phyloP scores from a whole-genome alignment of 495 filamentous ascomycete genomes.

The Aspergillus haitiensis region DNA sequence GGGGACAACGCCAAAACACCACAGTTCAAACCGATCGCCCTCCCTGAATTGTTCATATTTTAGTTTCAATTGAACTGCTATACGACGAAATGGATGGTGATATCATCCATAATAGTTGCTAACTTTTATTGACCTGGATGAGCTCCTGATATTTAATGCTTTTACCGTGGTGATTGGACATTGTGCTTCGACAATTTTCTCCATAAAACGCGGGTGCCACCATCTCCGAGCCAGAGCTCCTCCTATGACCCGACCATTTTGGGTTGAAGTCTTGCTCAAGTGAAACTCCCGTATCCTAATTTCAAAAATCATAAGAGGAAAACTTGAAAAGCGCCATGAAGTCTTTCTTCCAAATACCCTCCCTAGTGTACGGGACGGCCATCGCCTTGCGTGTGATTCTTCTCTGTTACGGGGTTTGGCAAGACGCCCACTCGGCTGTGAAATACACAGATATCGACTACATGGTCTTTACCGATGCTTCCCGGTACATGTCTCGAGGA shows the following conservation, averaged over 20 bases:
- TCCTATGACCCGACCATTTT: no score
- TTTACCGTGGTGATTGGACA: background rate
- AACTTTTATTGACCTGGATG: background rate
- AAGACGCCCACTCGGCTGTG: slow-evolving; percentile 84
- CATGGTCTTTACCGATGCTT: slow-evolving; percentile 96
- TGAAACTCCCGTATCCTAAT: background rate
- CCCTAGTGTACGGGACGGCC: slow-evolving; percentile 65
- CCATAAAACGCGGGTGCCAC: no score
- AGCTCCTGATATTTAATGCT: background rate
- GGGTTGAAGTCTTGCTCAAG: background rate
- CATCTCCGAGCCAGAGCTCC: no score
- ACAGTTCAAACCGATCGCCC: background rate
- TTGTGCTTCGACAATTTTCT: background rate
- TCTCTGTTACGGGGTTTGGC: slow-evolving; percentile 82
- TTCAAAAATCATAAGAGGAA: background rate
- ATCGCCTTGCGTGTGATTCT: slow-evolving; percentile 66
- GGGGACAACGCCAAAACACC: slow-evolving; percentile 6
- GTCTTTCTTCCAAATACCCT: slow-evolving; percentile 45
- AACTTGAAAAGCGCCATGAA: slow-evolving; percentile 21
- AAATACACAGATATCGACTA: slow-evolving; percentile 99
- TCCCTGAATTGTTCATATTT: slow-evolving; percentile 1
- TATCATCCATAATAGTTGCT: background rate
- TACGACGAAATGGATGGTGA: slow-evolving; percentile 12
- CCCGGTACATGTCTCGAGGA: slow-evolving; percentile 67
- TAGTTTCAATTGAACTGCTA: background rate